These are phyloP conservation scores for Carex littledalei DNA, from an alignment of 176 grass and related monocot genomes.

Conservation along the genomic window DNA sequence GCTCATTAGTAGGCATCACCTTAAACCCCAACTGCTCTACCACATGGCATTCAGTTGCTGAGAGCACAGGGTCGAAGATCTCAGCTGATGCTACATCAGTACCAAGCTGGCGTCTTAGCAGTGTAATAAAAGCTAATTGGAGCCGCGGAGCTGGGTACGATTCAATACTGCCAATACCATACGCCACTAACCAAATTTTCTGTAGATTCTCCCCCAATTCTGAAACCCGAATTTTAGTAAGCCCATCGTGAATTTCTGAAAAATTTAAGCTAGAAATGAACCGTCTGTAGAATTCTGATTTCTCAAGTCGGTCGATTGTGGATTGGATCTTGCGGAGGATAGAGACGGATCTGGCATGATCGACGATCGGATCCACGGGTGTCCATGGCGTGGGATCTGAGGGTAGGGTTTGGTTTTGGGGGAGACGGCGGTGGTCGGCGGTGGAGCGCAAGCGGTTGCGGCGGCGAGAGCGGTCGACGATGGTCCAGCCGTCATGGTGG, in stretches of 20 bases:
- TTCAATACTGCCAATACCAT: conserved; percentile 75
- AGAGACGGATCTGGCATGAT: conserved; percentile 24
- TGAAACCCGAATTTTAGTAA: conserved; percentile 23
- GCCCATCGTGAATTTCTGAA: neutral
- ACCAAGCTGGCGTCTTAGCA: conserved; percentile 42
- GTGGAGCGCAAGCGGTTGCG: neutral
- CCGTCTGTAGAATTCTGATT: conserved; percentile 38
- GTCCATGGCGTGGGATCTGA: conserved; percentile 7
- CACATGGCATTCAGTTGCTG: conserved; percentile 58
- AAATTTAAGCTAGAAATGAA: conserved; percentile 30
- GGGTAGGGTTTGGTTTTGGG: neutral
- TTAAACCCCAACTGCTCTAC: conserved; percentile 44
- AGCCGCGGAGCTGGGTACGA: conserved; percentile 44
- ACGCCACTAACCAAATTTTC: conserved; percentile 34
- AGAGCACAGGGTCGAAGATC: conserved; percentile 71
- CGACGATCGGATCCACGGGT: conserved; percentile 46
- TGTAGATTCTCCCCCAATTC: neutral
- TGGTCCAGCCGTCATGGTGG: neutral
- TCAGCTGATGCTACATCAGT: conserved; percentile 26
- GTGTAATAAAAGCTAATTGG: conserved; percentile 52
- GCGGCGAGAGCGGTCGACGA: conserved; percentile 12
- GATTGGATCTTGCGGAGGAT: conserved; percentile 35
- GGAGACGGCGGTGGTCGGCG: neutral
- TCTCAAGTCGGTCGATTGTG: conserved; percentile 35
- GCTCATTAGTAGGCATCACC: conserved; percentile 44